phyloP scores from a whole-genome alignment of 2,329 filamentous ascomycete genomes.

The Aspergillus costaricaensis region DNA sequence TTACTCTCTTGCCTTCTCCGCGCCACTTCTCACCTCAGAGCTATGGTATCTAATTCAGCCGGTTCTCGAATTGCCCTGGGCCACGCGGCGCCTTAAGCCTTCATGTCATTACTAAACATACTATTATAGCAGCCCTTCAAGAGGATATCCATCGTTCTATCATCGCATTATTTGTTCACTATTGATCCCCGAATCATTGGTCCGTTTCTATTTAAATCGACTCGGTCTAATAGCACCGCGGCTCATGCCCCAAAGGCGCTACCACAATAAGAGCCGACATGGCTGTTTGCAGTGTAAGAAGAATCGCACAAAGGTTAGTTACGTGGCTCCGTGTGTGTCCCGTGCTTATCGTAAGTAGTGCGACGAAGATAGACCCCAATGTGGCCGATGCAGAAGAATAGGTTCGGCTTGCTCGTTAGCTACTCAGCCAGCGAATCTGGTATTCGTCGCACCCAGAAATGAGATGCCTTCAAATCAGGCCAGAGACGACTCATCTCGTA shows the following conservation, averaged over 20 bases:
- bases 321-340: not conserved
- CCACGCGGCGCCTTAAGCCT: not conserved
- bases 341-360: not conserved
- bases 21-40: not conserved
- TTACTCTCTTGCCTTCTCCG: not conserved
- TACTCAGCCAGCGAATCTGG: not conserved
- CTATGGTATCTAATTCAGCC: not conserved
- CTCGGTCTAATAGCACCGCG: not conserved
- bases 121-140: not conserved
- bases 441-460: not conserved
- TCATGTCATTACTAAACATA: not conserved
- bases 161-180: not conserved
- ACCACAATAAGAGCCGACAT: constrained; percentile 4
- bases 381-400: not conserved
- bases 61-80: not conserved
- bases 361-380: not conserved
- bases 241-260: not conserved
- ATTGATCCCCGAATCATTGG: not conserved
- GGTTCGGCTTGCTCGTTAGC: not conserved
- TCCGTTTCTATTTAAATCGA: not conserved
- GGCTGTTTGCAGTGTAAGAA: not conserved
- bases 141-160: not conserved
- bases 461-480: too few relatives aligned
- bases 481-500: not conserved
- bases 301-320: constrained; percentile 2